Evolutionary conservation across 2,329 filamentous ascomycete genomes (phyloP).

Genomic region (Neurospora crassa): DNA sequence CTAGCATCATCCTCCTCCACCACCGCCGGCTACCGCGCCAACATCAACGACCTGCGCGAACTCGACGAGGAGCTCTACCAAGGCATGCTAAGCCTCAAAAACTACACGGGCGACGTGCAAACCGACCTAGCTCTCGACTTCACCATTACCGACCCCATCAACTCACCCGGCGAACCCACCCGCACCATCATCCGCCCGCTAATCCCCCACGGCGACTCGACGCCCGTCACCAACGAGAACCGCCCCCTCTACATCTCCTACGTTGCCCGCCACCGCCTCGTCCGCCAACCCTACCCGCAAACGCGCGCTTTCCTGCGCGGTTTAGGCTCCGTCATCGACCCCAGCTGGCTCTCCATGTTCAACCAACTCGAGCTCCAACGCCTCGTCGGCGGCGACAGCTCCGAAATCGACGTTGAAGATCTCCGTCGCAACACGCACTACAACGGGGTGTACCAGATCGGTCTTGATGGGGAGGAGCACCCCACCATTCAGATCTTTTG

Average conservation of each 20-base stretch:
- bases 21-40: constrained; percentile 67
- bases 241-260: constrained; percentile 89
- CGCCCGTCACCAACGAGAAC: constrained; percentile 82
- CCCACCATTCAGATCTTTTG: constrained; percentile 82
- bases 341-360: constrained; percentile 95
- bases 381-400: constrained; percentile 78
- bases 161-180: constrained; percentile 32
- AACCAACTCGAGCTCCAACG: constrained; percentile 93
- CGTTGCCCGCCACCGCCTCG: constrained; percentile 78
- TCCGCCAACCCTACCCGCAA: constrained; percentile 69
- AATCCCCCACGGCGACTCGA: constrained; percentile 65
- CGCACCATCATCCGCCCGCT: constrained; percentile 66
- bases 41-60: constrained; percentile 86
- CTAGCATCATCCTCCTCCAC: constrained; percentile 83
- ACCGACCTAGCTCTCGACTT: constrained; percentile 78
- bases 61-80: constrained; percentile 87
- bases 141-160: constrained; percentile 67
- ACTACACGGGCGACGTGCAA: constrained; percentile 65
- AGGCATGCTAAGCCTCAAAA: constrained; percentile 74
- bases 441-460: constrained; percentile 78
- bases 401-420: constrained; percentile 79
- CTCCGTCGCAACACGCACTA: constrained; percentile 77
- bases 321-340: constrained; percentile 78
- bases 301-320: constrained; percentile 83
- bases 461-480: constrained; percentile 82